Conservation (phyloP, 208 protist genomes). For the Trypanosomatidae sp. region DNA sequence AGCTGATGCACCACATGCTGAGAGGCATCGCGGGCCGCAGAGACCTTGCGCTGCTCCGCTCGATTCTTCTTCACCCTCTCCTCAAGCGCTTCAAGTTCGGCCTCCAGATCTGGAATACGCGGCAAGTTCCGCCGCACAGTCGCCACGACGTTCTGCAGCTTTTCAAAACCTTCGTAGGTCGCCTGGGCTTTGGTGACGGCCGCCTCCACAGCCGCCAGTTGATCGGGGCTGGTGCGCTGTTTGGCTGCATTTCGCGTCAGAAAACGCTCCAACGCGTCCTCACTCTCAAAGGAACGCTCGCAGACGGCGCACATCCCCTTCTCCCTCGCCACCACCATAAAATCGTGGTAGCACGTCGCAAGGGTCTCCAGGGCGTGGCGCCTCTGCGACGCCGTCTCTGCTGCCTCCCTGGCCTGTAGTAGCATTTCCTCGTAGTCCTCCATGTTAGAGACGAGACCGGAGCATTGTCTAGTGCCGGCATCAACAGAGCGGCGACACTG, state of each 20-base stretch:
- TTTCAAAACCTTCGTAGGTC: conserved; percentile 35
- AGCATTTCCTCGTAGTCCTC: conserved; percentile 47
- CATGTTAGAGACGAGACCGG: conserved; percentile 12
- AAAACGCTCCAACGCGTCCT: conserved; percentile 33
- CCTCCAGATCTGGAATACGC: conserved; percentile 35
- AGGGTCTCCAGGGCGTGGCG: conserved; percentile 48
- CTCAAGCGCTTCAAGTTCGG: conserved; percentile 8
- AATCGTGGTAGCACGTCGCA: conserved; percentile 59
- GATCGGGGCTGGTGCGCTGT: conserved; percentile 41
- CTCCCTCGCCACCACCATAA: conserved; percentile 40
- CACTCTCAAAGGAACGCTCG: conserved; percentile 46
- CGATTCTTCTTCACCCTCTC: neutral
- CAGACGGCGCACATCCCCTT: conserved; percentile 63
- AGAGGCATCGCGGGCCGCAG: conserved; percentile 9
- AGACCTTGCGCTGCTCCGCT: conserved; percentile 6
- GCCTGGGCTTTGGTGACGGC: conserved; percentile 21
- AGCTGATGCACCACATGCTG: conserved; percentile 21
- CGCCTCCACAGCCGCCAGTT: conserved; percentile 24
- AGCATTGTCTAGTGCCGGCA: conserved; percentile 10
- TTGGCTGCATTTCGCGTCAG: conserved; percentile 35
- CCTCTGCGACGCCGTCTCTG: conserved; percentile 29
- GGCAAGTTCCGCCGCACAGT: conserved; percentile 31
- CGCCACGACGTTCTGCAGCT: conserved; percentile 32
- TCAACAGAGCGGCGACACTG: conserved; percentile 4
- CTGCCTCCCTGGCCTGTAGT: conserved; percentile 24